Conservation (phyloP, 208 protist genomes). For the Acanthamoeba castellanii region DNA sequence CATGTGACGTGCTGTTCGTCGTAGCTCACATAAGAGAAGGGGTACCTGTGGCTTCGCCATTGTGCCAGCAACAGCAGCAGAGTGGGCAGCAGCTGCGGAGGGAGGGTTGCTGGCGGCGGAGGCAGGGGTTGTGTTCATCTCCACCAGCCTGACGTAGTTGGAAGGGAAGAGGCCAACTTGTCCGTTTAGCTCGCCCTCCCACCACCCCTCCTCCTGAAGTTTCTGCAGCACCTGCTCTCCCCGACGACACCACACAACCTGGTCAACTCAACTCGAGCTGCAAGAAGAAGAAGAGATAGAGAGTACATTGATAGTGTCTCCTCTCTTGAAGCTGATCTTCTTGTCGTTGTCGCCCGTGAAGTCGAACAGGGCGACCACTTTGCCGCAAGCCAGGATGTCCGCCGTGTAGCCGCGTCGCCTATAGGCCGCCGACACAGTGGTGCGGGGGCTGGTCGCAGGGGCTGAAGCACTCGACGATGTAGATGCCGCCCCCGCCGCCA, state of each 20-base stretch:
- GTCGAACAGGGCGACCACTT: not conserved
- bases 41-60: not conserved
- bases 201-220: conserved; percentile 48
- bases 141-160: conserved; percentile 32
- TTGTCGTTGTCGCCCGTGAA: conserved; percentile 48
- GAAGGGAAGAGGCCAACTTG: conserved; percentile 21
- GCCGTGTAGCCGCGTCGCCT: not conserved
- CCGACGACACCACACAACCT: not conserved
- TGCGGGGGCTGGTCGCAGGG: not conserved
- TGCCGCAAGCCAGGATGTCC: not conserved
- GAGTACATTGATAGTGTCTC: conserved; percentile 21
- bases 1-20: too few relatives aligned
- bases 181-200: conserved; percentile 57
- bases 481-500: too few relatives aligned
- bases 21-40: not conserved
- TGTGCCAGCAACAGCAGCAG: not conserved
- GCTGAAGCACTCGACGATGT: not conserved
- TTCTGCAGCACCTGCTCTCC: conserved; percentile 40
- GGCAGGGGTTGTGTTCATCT: not conserved
- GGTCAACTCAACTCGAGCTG: not conserved
- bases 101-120: not conserved
- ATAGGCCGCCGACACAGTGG: not conserved
- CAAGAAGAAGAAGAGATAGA: not conserved
- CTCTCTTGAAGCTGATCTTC: conserved; percentile 67
- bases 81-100: not conserved